Base-by-base conservation (phyloP, 495 filamentous ascomycete species). In the Penicillium taxi region DNA sequence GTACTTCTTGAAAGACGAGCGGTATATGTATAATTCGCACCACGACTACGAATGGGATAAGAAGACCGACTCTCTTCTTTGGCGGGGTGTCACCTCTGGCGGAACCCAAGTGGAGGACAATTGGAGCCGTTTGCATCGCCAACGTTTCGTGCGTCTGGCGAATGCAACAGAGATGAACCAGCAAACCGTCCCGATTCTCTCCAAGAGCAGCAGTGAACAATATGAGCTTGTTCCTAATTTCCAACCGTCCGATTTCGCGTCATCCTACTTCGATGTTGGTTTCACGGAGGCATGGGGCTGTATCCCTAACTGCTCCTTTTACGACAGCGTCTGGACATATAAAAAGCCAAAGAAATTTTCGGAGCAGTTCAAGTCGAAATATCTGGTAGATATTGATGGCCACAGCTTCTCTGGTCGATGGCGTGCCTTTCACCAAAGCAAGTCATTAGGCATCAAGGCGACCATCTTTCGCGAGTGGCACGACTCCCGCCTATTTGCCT, bases 381-480 rank as follows among this genome's bases (percentile, higher is more conserved):
- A 63, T 29, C 61, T 86, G 0, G 70, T 77, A 5, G 81, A 86
- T 39, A 72, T 86, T 12, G 82, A 86, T 44, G 82, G 82, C 16
- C 81, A 85, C 59, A 75, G 70, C 12, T 85, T 86, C 58, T 78
- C 71, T 15, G 82, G 81, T 3, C 72, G 82, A 12, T 86, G 80
- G 62, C 70, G 77, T 3, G 78, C 76, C 5, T 86, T 85, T 47
- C 59, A 82, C 13, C 64, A 75, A 32, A 77, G 70, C 31, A 80
- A 73, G 16, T 75, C 72, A 11, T 45, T 86, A 9, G 76, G 77
- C 0, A 67, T 86, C 58, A 86, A 86, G 52, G 75, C 81, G 1
- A 83, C 82, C 6, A 70, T 86, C 22, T 86, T 81, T 67, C 65
- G 74, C 7, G 82, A 85, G 58, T 85, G 81, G 82, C 82, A 85